Conservation (phyloP, 208 protist species). For the Trypanosoma congolense region DNA sequence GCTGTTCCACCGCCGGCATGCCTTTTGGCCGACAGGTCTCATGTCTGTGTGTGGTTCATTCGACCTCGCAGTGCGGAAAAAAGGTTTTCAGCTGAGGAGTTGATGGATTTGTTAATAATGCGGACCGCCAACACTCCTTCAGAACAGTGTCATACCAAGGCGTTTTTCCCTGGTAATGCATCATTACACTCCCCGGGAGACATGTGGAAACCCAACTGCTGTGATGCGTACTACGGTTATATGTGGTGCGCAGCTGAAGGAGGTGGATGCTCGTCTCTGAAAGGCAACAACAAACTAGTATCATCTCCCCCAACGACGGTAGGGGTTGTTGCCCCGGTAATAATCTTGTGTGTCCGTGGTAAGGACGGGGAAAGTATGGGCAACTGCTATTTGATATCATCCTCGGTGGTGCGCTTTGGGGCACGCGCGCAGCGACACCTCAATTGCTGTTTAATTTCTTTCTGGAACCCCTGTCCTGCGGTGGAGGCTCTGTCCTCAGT, state of each 20-base stretch:
- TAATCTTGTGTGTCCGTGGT: constrained; percentile 7
- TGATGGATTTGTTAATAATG: constrained; percentile 20
- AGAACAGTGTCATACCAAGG: neutral
- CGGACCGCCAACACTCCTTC: constrained; percentile 4
- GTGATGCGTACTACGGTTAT: constrained; percentile 42
- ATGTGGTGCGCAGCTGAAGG: constrained; percentile 36
- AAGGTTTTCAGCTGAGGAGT: neutral
- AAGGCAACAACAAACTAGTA: neutral
- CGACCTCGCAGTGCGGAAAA: neutral
- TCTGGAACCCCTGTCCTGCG: constrained; percentile 45
- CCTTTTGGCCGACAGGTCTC: constrained; percentile 16
- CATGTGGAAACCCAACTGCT: neutral
- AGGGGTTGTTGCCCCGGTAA: constrained; percentile 16
- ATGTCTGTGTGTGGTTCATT: constrained; percentile 20
- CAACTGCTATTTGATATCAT: constrained; percentile 27
- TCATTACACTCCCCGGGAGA: neutral
- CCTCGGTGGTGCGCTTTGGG: constrained; percentile 26
- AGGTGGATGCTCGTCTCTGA: neutral
- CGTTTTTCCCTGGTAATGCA: neutral
- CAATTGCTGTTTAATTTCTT: constrained; percentile 41
- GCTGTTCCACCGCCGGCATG: constrained; percentile 17
- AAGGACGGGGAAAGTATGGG: neutral
- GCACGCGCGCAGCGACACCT: constrained; percentile 10
- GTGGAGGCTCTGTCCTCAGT: constrained; percentile 20
- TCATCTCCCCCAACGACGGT: neutral